Percentiles rank a stretch among this genome's conserved stretches.
Conservation (phyloP, 306 rosid genomes). For the Sicyos baderoa region DNA sequence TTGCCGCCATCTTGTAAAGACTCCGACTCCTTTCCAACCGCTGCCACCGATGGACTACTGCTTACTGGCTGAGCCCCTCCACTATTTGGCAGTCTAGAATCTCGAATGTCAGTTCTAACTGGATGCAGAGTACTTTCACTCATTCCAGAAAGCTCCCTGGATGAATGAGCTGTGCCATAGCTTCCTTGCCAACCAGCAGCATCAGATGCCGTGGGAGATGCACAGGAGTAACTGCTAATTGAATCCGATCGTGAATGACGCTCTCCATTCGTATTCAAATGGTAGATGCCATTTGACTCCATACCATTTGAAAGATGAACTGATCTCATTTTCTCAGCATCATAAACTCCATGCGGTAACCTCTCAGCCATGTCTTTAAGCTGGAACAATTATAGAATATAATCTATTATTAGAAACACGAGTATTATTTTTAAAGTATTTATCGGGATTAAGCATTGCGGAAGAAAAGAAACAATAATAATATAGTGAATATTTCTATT, state of each 20-base stretch:
- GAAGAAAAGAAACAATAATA: neutral
- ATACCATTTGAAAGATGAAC: constrained; percentile 51
- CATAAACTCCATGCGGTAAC: constrained; percentile 75
- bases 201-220: constrained; percentile 46
- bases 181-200: constrained; percentile 40
- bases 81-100: too few species aligned
- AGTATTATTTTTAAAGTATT: neutral
- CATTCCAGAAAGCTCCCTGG: constrained; percentile 36
- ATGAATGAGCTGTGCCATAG: constrained; percentile 24
- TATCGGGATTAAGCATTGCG: neutral
- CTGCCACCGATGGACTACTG: constrained; percentile 40
- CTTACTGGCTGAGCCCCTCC: constrained; percentile 35
- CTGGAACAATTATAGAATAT: constrained; percentile 36
- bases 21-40: constrained; percentile 57
- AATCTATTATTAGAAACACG: neutral
- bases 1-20: constrained; percentile 48
- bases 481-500: neutral
- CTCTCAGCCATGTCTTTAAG: constrained; percentile 89
- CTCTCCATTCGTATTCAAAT: constrained; percentile 43
- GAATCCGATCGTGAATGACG: constrained; percentile 56
- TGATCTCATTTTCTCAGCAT: constrained; percentile 47
- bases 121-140: constrained; percentile 36
- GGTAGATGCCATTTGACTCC: constrained; percentile 50
- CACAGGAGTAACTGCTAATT: constrained; percentile 49
- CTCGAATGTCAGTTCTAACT: too few species aligned